Conservation (phyloP, 164 flowering plant species). For the Vitis vinifera region ASM3070453v1 NC_081822.1:1462001-1462500, state of each 20-base stretch:
- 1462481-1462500: conserved; percentile 7
- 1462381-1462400: conserved; percentile 2
- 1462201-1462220: neutral
- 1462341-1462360: neutral
- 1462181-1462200: neutral
- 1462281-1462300: conserved; percentile 9
- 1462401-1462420: conserved; percentile 21
- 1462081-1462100: too few relatives aligned
- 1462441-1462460: conserved; percentile 15
- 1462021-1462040: too few relatives aligned
- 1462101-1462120: neutral
- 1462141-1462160: neutral
- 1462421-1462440: conserved; percentile 30
- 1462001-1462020: too few relatives aligned
- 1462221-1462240: neutral
- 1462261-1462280: conserved; percentile 35
- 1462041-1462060: too few relatives aligned
- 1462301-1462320: neutral
- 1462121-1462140: neutral
- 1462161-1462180: neutral
- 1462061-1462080: too few relatives aligned
- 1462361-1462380: neutral
- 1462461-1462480: conserved; percentile 14
- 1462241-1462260: conserved; percentile 39
- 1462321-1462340: too few relatives aligned